Conservation (phyloP, 2,329 filamentous ascomycete species). For the Colletotrichum gigasporum region DNA sequence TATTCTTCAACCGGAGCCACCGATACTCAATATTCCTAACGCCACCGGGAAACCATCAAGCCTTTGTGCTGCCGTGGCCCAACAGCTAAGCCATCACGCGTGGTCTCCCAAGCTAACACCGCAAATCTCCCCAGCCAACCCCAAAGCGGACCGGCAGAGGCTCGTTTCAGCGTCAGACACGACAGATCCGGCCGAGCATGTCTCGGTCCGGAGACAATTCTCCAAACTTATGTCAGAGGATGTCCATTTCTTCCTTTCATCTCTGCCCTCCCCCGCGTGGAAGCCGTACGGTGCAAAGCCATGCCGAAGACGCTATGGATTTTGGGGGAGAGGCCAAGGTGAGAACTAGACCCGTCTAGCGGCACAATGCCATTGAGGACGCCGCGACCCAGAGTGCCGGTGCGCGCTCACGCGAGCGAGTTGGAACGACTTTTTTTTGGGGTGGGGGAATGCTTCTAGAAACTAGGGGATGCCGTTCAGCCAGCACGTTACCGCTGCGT, state of each 20-base stretch:
- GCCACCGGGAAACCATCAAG: not conserved
- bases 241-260: not conserved
- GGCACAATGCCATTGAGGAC: not conserved
- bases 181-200: not conserved
- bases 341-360: not conserved
- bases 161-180: not conserved
- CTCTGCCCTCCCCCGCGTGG: not conserved
- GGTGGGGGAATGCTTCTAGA: not conserved
- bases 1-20: not conserved
- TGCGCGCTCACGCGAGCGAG: not conserved
- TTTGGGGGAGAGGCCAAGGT: not conserved
- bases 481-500: no score
- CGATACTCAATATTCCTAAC: not conserved
- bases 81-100: not conserved
- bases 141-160: not conserved
- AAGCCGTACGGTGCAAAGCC: not conserved
- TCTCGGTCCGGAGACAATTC: not conserved
- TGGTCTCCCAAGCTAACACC: not conserved
- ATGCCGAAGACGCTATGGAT: not conserved
- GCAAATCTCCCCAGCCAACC: no score
- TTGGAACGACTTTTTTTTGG: not conserved
- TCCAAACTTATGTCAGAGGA: not conserved
- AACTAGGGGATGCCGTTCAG: no score
- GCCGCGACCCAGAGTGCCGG: not conserved
- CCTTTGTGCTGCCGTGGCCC: slow-evolving; percentile 6